phyloP scores from a whole-genome alignment of 805 yeast species.

The Candida maris region DNA sequence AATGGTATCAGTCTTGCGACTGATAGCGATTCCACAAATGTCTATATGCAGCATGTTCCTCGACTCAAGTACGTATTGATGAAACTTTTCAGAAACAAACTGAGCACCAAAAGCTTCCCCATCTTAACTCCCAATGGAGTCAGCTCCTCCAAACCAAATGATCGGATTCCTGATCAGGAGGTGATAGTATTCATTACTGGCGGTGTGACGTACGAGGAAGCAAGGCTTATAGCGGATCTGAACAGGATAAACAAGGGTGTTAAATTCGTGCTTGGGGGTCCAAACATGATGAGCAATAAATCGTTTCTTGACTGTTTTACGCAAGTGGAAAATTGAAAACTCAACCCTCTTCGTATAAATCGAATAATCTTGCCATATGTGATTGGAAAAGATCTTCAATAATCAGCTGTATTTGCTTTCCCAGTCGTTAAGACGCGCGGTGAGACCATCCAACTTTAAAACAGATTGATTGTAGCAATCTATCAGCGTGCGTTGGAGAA shows the following conservation, averaged over 20 bases:
- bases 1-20: constrained; percentile 33
- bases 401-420: constrained; percentile 65
- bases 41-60: constrained; percentile 91
- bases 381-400: too few species aligned
- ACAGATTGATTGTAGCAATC: constrained; percentile 58
- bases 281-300: constrained; percentile 49
- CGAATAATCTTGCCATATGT: too few species aligned
- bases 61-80: constrained; percentile 50
- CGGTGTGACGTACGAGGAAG: constrained; percentile 91
- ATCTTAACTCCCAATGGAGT: constrained; percentile 17
- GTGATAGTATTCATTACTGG: constrained; percentile 75
- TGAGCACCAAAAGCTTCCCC: constrained; percentile 26
- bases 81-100: constrained; percentile 38
- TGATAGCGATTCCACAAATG: constrained; percentile 51
- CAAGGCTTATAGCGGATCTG: constrained; percentile 73
- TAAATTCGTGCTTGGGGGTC: constrained; percentile 79
- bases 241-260: constrained; percentile 54
- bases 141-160: constrained; percentile 12
- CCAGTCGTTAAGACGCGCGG: constrained; percentile 72
- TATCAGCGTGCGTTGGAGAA: constrained; percentile 38
- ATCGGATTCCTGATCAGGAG: constrained; percentile 50
- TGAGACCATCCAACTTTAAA: constrained; percentile 64
- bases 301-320: constrained; percentile 33
- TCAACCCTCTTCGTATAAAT: too few species aligned
- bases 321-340: constrained; percentile 18